Percentiles rank a stretch among this genome's conserved stretches.
phyloP scores from a whole-genome alignment of 2,329 filamentous ascomycete species.

The Colletotrichum sublineola region DNA sequence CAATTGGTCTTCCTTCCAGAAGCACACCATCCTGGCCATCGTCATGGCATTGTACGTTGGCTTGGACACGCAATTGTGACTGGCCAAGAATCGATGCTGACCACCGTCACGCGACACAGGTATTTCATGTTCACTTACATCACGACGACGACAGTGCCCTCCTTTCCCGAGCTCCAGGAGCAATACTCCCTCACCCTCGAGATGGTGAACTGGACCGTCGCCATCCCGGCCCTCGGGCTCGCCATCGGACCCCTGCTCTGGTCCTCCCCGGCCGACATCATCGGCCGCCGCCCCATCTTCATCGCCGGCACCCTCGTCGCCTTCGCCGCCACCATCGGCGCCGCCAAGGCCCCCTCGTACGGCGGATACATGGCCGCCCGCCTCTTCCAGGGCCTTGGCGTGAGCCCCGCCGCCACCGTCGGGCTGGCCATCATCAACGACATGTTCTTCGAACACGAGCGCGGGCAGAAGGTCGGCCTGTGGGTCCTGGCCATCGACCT shows the following conservation, averaged over 20 bases:
- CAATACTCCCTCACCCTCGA: conserved; percentile 59
- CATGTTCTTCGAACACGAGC: conserved; percentile 68
- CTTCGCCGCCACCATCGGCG: conserved; percentile 51
- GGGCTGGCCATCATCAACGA: conserved; percentile 68
- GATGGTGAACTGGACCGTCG: conserved; percentile 68
- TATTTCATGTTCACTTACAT: conserved; percentile 72
- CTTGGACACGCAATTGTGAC: not conserved
- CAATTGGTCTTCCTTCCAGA: conserved; percentile 63
- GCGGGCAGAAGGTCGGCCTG: conserved; percentile 67
- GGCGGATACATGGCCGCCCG: conserved; percentile 68
- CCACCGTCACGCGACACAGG: conserved; percentile 47
- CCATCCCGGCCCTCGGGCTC: conserved; percentile 64
- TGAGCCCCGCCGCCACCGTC: conserved; percentile 66
- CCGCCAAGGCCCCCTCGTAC: conserved; percentile 54
- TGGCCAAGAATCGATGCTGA: not conserved
- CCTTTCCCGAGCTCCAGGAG: conserved; percentile 62
- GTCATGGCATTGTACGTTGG: conserved; percentile 64
- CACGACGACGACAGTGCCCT: conserved; percentile 68
- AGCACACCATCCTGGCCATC: conserved; percentile 63
- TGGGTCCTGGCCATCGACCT: conserved; percentile 70
- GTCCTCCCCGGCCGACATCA: conserved; percentile 62
- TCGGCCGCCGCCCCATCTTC: conserved; percentile 65
- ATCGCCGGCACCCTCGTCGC: conserved; percentile 55
- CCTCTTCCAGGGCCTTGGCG: conserved; percentile 70
- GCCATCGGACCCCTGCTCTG: conserved; percentile 64